Base-by-base conservation (phyloP, 2,329 filamentous ascomycete species). In the Apiospora rasikravindrae region DNA sequence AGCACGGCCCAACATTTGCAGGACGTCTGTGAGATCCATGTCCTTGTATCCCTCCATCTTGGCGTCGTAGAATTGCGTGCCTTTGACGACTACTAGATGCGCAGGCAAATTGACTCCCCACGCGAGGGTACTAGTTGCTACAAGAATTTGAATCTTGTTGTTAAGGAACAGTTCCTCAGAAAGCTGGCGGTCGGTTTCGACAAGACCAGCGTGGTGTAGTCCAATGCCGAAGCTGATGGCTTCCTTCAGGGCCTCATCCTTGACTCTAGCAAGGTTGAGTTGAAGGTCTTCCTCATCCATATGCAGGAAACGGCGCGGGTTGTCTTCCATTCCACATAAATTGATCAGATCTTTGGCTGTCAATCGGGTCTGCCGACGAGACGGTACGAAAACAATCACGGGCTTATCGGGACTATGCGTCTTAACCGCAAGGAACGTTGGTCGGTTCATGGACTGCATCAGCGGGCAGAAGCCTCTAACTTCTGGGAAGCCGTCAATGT, bases 401-500 rank as follows among this genome's bases (percentile, higher is more conserved):
- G 96, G 96, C 82, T 99, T 98, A 70, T 95, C 92, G 0, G 97
- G 96, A 57, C 95, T 98, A 82, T 99, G 97, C 14, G 92, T 94
- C 82, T 99, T 98, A 82, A 99, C 96, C 0, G 96, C 96, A 44
- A 98, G 85, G 83, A 98, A 99, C 0, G 96, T 98, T 1, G 96
- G 96, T 8, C 96, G 89, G 79, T 99, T 99, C 96, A 99, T 99
- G 0, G 95, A 97, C 83, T 98, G 96, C 96, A 99, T 99, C 75
- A 99, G 84, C 0, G 96, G 95, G 78, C 96, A 98, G 85, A 99
- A 99, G 0, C 96, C 96, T 73, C 96, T 90, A 76, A 96, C 93
- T 79, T 98, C 94, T 0, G 96, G 95, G 80, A 99, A 99, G 0
- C 96, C 97, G 80, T 99, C 96, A 76, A 99, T 99, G 82, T 94